Evolutionary conservation across 2,329 filamentous ascomycete genomes (phyloP), one percentile per base, ranked within the genome.

Genomic region (Xylaria sp.): DNA sequence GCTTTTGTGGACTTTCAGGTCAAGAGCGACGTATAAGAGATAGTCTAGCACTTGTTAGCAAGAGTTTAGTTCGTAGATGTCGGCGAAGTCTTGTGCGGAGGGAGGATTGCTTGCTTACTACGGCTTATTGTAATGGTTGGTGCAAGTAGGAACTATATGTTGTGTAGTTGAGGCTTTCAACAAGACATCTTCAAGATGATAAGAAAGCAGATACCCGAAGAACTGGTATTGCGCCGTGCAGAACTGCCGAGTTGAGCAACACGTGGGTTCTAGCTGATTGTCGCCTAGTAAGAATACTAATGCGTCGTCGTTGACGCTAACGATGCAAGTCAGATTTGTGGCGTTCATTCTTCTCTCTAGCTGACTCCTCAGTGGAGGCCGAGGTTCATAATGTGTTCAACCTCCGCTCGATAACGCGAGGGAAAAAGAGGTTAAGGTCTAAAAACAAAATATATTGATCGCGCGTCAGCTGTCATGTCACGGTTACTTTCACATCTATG

Each of bases 231-330:
- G 23, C 15, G 44, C 44, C 54, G 39, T 39, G 58, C 28, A 46
- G 37, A 70, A 70, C 67, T 70, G 67, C 67, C 67, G 63, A 69
- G 37, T 8, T 37, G 57, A 61, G 18, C n/a, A 57, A 62, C 41
- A 62, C 39, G 39, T 54, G 32, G 32, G 34, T 37, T 57, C 61
- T 68, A 55, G 41, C 65, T 32, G 15, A 8, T 60, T 60, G 32
- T 23, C 44, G 13, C 23, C 34, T 65, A 65, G 62, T 20, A 32
- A 52, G n/a, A 41, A 9, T 13, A 23, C 54, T 57, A 61, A 61
- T 51, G 62, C 55, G 46, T 57, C 23, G n/a, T 48, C 55, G 32
- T 55, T 55, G 12, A 61, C 25, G 57, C 65, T 63, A 63, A 58
- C 6, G 23, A 66, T 28, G 52, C 54, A 59, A 13, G 63, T 61